A percentile compares a stretch with the other conserved stretches of the same genome.
Conservation (phyloP, 495 filamentous ascomycete genomes). For the Wilcoxina mikolae region DNA sequence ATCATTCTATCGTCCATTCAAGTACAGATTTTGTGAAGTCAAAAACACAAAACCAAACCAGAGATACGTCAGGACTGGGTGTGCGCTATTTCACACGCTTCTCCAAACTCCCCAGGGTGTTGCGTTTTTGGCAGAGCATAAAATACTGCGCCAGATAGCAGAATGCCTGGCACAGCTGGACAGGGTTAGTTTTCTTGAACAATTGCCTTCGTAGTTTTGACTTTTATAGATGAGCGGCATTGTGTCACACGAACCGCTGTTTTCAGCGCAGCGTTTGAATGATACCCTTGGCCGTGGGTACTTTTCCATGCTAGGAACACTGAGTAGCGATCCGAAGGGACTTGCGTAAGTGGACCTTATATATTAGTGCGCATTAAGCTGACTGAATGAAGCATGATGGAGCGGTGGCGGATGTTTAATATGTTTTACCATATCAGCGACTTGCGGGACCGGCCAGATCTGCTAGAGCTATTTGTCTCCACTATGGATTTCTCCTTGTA, state of each 20-base stretch:
- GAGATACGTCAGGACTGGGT: slow-evolving; percentile 80
- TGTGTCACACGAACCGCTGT: slow-evolving; percentile 74
- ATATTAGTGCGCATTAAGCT: not conserved
- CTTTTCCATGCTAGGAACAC: slow-evolving; percentile 74
- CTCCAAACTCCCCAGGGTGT: slow-evolving; percentile 72
- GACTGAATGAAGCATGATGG: slow-evolving; percentile 49
- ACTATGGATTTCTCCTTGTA: slow-evolving; percentile 80
- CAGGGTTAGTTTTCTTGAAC: slow-evolving; percentile 3
- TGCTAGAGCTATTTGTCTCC: slow-evolving; percentile 69
- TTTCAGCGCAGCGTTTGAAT: slow-evolving; percentile 64
- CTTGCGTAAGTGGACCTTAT: slow-evolving; percentile 34
- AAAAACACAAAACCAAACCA: slow-evolving; percentile 83
- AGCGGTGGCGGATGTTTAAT: slow-evolving; percentile 92
- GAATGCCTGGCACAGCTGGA: slow-evolving; percentile 86
- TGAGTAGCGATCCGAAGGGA: slow-evolving; percentile 68
- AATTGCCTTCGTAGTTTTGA: not conserved
- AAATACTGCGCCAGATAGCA: slow-evolving; percentile 79
- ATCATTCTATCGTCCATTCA: slow-evolving; percentile 92
- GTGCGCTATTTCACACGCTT: slow-evolving; percentile 69
- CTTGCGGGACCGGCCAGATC: slow-evolving; percentile 71
- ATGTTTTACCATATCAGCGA: slow-evolving; percentile 99
- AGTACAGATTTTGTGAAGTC: slow-evolving; percentile 77
- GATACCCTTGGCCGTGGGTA: slow-evolving; percentile 83
- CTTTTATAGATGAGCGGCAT: slow-evolving; percentile 58
- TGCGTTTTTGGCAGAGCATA: slow-evolving; percentile 75